Conservation (phyloP, 345 rosid genomes). For the Rubroshorea leprosula region DNA sequence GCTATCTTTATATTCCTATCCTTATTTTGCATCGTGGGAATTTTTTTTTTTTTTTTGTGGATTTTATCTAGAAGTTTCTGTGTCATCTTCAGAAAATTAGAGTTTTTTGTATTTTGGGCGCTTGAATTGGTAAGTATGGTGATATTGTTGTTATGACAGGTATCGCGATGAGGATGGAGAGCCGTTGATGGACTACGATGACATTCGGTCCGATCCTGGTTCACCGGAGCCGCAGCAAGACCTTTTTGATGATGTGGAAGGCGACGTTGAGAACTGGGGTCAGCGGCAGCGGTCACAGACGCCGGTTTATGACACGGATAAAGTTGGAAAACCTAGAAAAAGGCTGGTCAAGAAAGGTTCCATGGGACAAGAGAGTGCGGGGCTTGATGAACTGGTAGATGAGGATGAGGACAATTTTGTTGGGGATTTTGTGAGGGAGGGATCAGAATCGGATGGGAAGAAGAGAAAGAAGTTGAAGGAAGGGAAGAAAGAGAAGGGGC, state of each 20-base stretch:
- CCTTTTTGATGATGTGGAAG: constrained; percentile 48
- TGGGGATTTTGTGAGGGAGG: constrained; percentile 33
- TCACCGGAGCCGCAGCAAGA: constrained; percentile 48
- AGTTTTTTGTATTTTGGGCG: constrained; percentile 8
- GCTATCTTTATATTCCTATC: neutral
- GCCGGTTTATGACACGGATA: constrained; percentile 59
- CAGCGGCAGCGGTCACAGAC: constrained; percentile 54
- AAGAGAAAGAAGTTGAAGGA: constrained; percentile 56
- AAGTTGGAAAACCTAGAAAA: constrained; percentile 66
- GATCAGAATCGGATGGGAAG: constrained; percentile 36
- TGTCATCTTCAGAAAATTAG: neutral
- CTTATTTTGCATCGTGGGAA: too few species aligned
- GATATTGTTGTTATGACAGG: constrained; percentile 27
- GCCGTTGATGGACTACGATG: constrained; percentile 89
- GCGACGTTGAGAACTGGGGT: constrained; percentile 53
- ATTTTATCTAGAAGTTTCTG: neutral
- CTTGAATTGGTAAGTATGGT: neutral
- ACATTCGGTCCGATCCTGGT: constrained; percentile 56
- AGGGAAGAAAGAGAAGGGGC: constrained; percentile 52
- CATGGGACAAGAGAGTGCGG: constrained; percentile 23
- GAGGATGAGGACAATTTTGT: constrained; percentile 47
- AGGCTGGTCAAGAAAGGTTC: constrained; percentile 75
- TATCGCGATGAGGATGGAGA: constrained; percentile 93
- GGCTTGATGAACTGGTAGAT: constrained; percentile 46
- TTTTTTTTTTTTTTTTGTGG: neutral